Conservation (phyloP, 345 rosid species). For the Hibiscus trionum region DNA sequence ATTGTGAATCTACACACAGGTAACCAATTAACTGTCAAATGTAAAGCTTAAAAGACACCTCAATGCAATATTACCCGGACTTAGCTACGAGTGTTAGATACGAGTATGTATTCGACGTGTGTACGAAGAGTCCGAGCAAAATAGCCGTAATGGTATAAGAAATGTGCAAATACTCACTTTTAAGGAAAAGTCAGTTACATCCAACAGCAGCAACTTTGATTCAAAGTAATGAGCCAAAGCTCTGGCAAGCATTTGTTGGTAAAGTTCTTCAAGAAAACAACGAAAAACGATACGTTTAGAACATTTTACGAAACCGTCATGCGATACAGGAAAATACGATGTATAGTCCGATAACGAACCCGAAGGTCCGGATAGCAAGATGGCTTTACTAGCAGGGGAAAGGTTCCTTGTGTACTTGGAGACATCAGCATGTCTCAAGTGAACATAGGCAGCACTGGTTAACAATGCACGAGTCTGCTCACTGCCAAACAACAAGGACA, state of each 20-base stretch:
- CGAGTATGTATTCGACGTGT: background rate
- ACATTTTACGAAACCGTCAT: background rate
- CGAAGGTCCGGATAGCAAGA: constrained; percentile 94
- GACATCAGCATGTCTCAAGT: constrained; percentile 83
- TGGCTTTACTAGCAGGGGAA: constrained; percentile 78
- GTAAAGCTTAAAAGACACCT: background rate
- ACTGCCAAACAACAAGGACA: constrained; percentile 32
- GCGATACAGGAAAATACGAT: background rate
- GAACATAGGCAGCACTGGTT: constrained; percentile 92
- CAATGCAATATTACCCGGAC: background rate
- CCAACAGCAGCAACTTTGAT: constrained; percentile 81
- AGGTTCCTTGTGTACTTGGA: constrained; percentile 73
- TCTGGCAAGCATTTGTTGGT: constrained; percentile 96
- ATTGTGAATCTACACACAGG: constrained; percentile 37
- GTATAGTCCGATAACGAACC: constrained; percentile 24
- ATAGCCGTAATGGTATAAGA: too few relatives aligned
- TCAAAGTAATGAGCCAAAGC: constrained; percentile 93
- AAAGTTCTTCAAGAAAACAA: constrained; percentile 42
- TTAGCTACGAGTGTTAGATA: background rate
- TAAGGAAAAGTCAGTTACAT: constrained; percentile 73
- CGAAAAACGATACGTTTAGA: background rate
- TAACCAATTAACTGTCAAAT: background rate
- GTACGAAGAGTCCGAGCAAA: background rate
- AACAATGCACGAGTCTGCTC: constrained; percentile 78
- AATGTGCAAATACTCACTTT: constrained; percentile 35